phyloP scores from a whole-genome alignment of 768 basidiomycete genomes.

The Kwoniella europaea region DNA sequence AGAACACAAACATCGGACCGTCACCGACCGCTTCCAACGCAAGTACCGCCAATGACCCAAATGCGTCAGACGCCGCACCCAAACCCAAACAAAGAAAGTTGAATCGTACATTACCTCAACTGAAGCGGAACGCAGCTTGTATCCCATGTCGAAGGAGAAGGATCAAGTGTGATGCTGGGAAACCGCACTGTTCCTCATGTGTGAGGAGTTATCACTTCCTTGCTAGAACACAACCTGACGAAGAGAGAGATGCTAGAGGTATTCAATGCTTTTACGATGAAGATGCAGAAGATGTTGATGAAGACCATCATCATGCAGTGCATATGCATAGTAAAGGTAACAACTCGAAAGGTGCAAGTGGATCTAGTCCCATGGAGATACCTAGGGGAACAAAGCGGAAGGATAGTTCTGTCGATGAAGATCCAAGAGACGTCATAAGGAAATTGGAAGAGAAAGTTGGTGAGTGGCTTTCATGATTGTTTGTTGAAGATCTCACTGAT shows the following conservation, averaged over 20 bases:
- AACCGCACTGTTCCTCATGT: conserved; percentile 35
- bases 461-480: conserved; percentile 18
- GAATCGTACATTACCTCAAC: conserved; percentile 27
- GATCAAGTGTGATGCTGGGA: conserved; percentile 37
- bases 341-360: background rate
- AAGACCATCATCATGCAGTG: conserved; percentile 47
- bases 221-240: conserved; percentile 36
- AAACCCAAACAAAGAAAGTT: conserved; percentile 29
- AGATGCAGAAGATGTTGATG: conserved; percentile 57
- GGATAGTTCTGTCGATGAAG: conserved; percentile 18
- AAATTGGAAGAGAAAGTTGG: conserved; percentile 40
- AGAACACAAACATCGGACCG: background rate
- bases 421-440: conserved; percentile 23
- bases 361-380: background rate
- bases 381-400: conserved; percentile 16
- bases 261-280: conserved; percentile 41
- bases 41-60: background rate
- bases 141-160: conserved; percentile 32
- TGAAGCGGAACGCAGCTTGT: conserved; percentile 36
- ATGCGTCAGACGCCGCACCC: background rate
- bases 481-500: background rate
- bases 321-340: background rate
- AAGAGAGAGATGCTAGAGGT: conserved; percentile 36
- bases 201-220: conserved; percentile 33
- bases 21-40: background rate